Base-by-base conservation (phyloP, 495 filamentous ascomycete genomes). In the Staphylotrichum longicolle region DNA sequence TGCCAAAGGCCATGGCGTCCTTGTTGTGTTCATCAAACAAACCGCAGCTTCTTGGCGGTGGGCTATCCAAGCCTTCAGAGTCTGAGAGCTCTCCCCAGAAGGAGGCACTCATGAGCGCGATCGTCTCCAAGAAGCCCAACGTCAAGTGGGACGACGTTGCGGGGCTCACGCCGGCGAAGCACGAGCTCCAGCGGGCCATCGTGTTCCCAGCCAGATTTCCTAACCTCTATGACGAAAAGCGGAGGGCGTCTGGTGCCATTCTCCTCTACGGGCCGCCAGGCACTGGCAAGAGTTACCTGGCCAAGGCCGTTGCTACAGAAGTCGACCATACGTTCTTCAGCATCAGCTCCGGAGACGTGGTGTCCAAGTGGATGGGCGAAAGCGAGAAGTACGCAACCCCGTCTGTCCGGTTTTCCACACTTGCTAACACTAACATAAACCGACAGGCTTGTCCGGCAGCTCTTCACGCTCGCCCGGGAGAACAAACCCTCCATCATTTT, bases 311-410 rank as follows among this genome's bases (percentile, higher is more conserved):
- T 4, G 63, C 63, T 9, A 68, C 67, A 7, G 67, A 66, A 37
- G 64, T 58, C 2, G 65, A 59, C 35, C 59, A 69, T 47, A 62
- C 62, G 27, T 44, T 69, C 40, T 65, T 69, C 80, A 93, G 90
- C 70, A 91, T 97, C 63, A 93, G 89, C 75, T 90, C 88, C 75
- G 91, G 87, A 78, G 93, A 96, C 70, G 72, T 97, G 71, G 91
- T 96, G 15, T 90, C 86, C 42, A 97, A 97, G 72, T 97, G 91
- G 91, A 94, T 96, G 89, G 93, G 93, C 74, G 93, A 97, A 74
- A 91, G 86, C 81, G 93, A 97, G 82, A 81, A 91, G 92, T 53
- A 60, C 14, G 40, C 33, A 30, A 15, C 5, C 8, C 47, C 30
- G 27, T 20, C 57, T 55, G 41, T 35, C 6, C 20, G 5, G 10